These are phyloP conservation scores for Colletotrichum sp. DNA, from an alignment of 2,329 filamentous ascomycete species.

Conservation along the genomic window DNA sequence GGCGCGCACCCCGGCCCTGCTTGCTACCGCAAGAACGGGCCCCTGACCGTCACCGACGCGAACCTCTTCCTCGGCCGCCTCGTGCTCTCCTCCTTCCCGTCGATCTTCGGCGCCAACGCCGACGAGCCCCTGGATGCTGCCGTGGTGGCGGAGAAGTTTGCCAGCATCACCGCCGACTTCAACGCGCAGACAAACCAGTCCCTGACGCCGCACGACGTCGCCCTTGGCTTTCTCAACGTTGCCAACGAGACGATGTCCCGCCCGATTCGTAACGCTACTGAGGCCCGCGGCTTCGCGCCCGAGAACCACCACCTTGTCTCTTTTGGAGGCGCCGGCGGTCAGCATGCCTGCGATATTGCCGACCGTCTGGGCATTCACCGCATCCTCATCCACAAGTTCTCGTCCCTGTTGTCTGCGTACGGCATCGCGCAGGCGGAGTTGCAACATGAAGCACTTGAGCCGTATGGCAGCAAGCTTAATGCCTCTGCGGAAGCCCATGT, in stretches of 20 bases:
- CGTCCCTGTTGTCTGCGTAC: constrained; percentile 46
- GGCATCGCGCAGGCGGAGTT: constrained; percentile 46
- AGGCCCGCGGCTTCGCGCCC: constrained; percentile 52
- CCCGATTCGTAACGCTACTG: constrained; percentile 76
- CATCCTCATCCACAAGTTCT: constrained; percentile 47
- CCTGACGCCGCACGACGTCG: constrained; percentile 43
- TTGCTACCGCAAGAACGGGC: constrained; percentile 73
- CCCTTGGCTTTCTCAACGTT: constrained; percentile 76
- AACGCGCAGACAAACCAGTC: constrained; percentile 38
- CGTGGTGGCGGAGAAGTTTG: constrained; percentile 42
- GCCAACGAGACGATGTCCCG: constrained; percentile 80
- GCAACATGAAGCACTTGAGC: constrained; percentile 39
- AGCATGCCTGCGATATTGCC: constrained; percentile 52
- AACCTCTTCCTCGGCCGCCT: constrained; percentile 70
- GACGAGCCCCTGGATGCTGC: constrained; percentile 55
- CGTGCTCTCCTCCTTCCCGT: constrained; percentile 68
- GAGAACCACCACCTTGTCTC: constrained; percentile 35
- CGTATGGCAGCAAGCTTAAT: constrained; percentile 28
- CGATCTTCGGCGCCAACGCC: constrained; percentile 73
- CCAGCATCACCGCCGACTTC: constrained; percentile 42
- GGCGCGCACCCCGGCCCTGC: constrained; percentile 75
- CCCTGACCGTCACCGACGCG: constrained; percentile 74
- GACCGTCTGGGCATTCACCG: constrained; percentile 41
- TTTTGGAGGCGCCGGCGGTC: constrained; percentile 76
- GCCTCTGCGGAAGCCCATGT: constrained; percentile 16